A percentile compares a stretch with the other conserved stretches of the same genome.
phyloP scores from a whole-genome alignment of 768 basidiomycete genomes.

The Filobasidium wieringae region DNA sequence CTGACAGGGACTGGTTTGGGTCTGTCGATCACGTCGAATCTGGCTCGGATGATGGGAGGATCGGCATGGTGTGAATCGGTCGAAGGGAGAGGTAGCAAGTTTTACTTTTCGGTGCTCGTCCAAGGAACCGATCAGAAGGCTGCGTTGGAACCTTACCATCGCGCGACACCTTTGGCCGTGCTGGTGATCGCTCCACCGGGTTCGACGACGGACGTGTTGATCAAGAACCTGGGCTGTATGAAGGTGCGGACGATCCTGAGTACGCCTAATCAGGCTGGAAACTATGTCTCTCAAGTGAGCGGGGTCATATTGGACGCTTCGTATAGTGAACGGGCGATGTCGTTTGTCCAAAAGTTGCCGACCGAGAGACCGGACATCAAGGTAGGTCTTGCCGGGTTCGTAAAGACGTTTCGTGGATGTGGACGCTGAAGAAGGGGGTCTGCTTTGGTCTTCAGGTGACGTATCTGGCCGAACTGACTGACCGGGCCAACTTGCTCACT shows the following conservation, averaged over 20 bases:
- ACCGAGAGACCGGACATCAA: neutral
- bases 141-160: neutral
- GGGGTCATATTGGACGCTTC: neutral
- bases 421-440: neutral
- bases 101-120: constrained; percentile 23
- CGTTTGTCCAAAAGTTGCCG: neutral
- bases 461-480: constrained; percentile 22
- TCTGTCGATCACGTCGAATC: constrained; percentile 25
- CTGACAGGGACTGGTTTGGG: constrained; percentile 21
- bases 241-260: neutral
- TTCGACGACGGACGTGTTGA: neutral
- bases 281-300: neutral
- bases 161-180: neutral
- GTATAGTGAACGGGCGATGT: neutral
- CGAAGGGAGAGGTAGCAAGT: constrained; percentile 26
- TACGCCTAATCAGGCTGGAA: neutral
- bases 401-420: neutral
- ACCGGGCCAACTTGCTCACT: constrained; percentile 17
- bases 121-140: neutral
- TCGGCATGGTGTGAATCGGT: constrained; percentile 23
- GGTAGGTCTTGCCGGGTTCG: neutral
- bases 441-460: constrained; percentile 16
- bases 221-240: neutral
- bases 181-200: neutral
- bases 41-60: constrained; percentile 27